Evolutionary conservation across 106 monocot species (phyloP).

Genomic region (Agapanthus africanus): DNA sequence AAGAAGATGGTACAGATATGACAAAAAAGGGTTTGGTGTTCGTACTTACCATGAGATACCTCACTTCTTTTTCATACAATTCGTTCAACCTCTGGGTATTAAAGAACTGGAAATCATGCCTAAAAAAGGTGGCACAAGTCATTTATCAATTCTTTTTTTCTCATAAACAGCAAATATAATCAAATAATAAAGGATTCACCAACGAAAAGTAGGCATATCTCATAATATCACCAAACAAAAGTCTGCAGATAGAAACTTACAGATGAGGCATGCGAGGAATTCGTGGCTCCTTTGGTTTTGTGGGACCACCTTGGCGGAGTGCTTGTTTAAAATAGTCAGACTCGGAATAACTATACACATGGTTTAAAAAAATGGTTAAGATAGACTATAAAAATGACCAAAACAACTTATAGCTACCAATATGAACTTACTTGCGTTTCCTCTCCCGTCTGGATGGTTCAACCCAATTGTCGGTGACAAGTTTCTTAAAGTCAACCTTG

Average conservation of each 20-base stretch:
- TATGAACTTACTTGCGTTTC: constrained; percentile 71
- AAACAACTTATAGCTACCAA: not conserved
- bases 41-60: constrained; percentile 72
- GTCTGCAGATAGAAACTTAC: constrained; percentile 36
- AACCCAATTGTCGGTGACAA: constrained; percentile 88
- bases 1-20: not conserved
- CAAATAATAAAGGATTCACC: not conserved
- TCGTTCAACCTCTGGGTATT: constrained; percentile 87
- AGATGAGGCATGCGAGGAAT: constrained; percentile 98
- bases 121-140: constrained; percentile 24
- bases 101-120: constrained; percentile 99
- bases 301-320: constrained; percentile 69
- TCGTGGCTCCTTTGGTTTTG: constrained; percentile 85
- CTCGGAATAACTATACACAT: constrained; percentile 69
- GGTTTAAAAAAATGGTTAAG: not conserved
- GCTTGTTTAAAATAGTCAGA: constrained; percentile 98
- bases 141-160: not conserved
- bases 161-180: not conserved
- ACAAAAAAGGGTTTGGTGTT: not conserved
- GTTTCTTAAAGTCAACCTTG: constrained; percentile 82
- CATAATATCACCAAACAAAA: not conserved
- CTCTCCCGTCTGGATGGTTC: constrained; percentile 91
- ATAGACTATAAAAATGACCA: constrained; percentile 2
- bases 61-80: constrained; percentile 97
- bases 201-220: not conserved